Evolutionary conservation across 345 rosid species (phyloP).

Genomic region (Lepidium didymum): DNA sequence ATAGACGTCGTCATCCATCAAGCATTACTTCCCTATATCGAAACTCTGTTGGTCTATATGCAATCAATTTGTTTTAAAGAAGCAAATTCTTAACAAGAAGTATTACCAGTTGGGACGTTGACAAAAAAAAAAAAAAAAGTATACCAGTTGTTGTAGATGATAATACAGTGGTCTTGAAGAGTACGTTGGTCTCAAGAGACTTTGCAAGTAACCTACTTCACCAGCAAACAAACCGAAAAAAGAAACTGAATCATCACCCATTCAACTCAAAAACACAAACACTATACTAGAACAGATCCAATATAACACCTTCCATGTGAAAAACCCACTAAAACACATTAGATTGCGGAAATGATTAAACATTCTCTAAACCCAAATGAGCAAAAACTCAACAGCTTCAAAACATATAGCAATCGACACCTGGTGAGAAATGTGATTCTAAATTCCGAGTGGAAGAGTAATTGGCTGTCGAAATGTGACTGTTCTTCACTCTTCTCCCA

Average conservation of each 20-base stretch:
- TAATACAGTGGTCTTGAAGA: slow-evolving; percentile 49
- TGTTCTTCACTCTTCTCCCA: slow-evolving; percentile 35
- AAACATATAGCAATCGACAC: slow-evolving; percentile 11
- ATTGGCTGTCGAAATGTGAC: slow-evolving; percentile 24
- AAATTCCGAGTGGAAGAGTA: slow-evolving; percentile 27
- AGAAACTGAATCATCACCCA: background rate
- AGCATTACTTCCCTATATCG: background rate
- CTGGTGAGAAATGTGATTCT: slow-evolving; percentile 27
- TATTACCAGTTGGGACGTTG: slow-evolving; percentile 61
- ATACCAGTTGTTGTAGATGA: slow-evolving; percentile 66
- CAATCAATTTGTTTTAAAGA: background rate
- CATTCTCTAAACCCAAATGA: slow-evolving; percentile 3
- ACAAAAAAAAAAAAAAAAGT: no score
- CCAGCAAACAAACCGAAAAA: slow-evolving; percentile 25
- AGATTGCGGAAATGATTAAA: background rate
- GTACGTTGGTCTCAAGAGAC: slow-evolving; percentile 37
- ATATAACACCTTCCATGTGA: background rate
- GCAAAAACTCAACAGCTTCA: background rate
- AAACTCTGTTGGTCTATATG: background rate
- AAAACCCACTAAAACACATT: background rate
- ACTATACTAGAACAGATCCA: background rate
- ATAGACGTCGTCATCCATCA: background rate
- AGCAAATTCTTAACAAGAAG: background rate
- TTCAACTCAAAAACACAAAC: background rate
- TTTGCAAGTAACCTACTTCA: slow-evolving; percentile 29